Percentiles rank a stretch among this genome's conserved stretches.
Evolutionary conservation across 2,329 filamentous ascomycete species (phyloP).

Genomic region (Tolypocladium endophyticum): DNA sequence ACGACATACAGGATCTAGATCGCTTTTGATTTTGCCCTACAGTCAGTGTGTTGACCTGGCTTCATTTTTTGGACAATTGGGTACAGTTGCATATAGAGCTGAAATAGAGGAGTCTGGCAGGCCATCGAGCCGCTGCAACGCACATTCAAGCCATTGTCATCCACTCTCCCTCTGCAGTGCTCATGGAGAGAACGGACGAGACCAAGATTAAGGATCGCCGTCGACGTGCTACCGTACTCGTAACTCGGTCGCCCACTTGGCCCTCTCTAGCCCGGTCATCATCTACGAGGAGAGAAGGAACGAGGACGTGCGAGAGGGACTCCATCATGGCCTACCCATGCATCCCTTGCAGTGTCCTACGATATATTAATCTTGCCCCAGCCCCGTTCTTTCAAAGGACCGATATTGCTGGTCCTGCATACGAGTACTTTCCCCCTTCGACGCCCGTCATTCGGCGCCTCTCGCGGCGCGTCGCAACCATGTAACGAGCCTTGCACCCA

Average conservation of each 20-base stretch:
- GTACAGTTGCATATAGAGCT: neutral
- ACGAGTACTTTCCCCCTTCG: too few relatives aligned
- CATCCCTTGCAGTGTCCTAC: too few relatives aligned
- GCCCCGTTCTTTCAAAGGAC: neutral
- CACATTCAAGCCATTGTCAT: neutral
- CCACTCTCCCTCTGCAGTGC: neutral
- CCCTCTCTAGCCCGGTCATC: neutral
- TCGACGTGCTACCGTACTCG: too few relatives aligned
- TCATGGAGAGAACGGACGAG: neutral
- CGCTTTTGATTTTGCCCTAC: neutral
- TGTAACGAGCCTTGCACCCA: neutral
- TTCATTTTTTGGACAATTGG: neutral
- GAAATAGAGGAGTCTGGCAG: neutral
- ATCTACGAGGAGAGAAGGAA: neutral
- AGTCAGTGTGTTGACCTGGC: neutral
- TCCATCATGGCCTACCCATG: too few relatives aligned
- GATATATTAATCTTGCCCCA: neutral
- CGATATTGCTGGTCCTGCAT: too few relatives aligned
- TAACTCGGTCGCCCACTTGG: constrained; percentile 1
- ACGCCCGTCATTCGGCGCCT: neutral
- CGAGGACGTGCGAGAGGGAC: neutral
- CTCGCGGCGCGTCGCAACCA: neutral
- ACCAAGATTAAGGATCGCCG: too few relatives aligned
- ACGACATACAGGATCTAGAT: neutral
- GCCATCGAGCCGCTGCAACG: neutral